Base-by-base conservation (phyloP, 352 stramenopile genomes). In the Pythium apleroticum region DNA sequence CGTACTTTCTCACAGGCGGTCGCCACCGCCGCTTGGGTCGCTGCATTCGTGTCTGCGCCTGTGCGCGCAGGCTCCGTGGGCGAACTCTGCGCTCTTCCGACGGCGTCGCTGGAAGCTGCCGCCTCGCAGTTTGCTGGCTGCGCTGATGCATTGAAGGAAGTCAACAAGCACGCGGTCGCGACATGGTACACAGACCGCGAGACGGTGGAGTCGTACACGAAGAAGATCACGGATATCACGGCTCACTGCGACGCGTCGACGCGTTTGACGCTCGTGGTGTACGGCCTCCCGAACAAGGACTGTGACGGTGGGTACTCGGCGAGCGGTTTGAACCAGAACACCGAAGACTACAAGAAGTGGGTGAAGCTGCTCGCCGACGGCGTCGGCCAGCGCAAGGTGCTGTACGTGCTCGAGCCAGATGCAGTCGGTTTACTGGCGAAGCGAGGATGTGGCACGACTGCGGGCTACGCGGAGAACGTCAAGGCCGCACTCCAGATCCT, bases 261-360 rank as follows among this genome's bases (percentile, higher is more conserved):
- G 28, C 74, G 81, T 7, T 65, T 90, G 46, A 85, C 60, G 9
- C 74, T 92, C 41, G 78, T 82, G 2, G 77, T 91, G 48, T 91
- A 91, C 55, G 82, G 82, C n/a, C 69, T 91, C n/a, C 82, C 82
- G 1, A 58, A 84, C 57, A 89, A 91, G 57, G 80, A 91, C 68
- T 91, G 82, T 53, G 72, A 72, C n/a, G 76, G 68, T 24, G 75
- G 77, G 12, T 81, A 82, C 28, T 90, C 81, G 31, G 67, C 67
- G 1, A 68, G 70, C 2, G 72, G 75, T 35, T 66, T 57, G 8
- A 75, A 81, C 20, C 68, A 77, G 20, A 86, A 69, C 55, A 72
- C 77, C 3, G 75, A 73, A 24, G 72, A 84, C 45, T 86, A 88
- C 60, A 55, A 75, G 54, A 68, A 68, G 17, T 90, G 78, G 59